phyloP scores from a whole-genome alignment of 2,329 filamentous ascomycete species.

The Aspergillus sp. region DNA sequence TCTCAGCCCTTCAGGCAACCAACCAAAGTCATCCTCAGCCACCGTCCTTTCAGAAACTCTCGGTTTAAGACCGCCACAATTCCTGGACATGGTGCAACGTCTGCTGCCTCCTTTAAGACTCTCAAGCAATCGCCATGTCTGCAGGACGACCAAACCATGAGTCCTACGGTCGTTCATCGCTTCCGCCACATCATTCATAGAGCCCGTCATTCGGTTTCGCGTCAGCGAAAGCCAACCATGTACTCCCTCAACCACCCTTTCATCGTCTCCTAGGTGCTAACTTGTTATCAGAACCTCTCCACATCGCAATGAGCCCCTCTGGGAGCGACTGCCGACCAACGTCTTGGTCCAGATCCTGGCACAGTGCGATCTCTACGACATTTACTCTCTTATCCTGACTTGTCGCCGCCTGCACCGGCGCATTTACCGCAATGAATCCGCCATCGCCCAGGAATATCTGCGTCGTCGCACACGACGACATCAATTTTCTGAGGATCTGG shows the following conservation, averaged over 20 bases:
- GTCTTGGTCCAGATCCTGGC: slow-evolving; percentile 20
- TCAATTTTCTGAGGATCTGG: neutral
- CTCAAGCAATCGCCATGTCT: neutral
- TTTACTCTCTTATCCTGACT: slow-evolving; percentile 19
- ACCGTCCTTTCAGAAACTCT: neutral
- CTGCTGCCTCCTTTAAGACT: neutral
- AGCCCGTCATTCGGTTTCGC: neutral
- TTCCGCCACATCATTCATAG: slow-evolving; percentile 3
- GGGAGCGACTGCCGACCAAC: slow-evolving; percentile 21
- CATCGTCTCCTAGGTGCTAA: neutral
- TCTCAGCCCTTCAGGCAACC: neutral
- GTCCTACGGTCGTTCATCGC: neutral
- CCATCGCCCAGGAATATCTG: slow-evolving; percentile 25
- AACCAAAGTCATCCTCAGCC: neutral
- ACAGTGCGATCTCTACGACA: slow-evolving; percentile 21
- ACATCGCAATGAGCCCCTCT: slow-evolving; percentile 14
- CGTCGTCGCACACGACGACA: slow-evolving; percentile 11
- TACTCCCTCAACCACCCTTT: neutral
- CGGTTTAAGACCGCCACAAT: neutral
- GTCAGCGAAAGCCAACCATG: slow-evolving; percentile 1
- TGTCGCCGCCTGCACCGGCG: slow-evolving; percentile 21
- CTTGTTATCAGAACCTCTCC: neutral
- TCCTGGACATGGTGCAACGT: neutral
- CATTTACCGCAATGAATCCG: slow-evolving; percentile 19
- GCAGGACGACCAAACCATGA: slow-evolving; percentile 5